A percentile compares a stretch with the other conserved stretches of the same genome.
phyloP scores from a whole-genome alignment of 352 stramenopile species.

The Globisporangium alternatum region DNA sequence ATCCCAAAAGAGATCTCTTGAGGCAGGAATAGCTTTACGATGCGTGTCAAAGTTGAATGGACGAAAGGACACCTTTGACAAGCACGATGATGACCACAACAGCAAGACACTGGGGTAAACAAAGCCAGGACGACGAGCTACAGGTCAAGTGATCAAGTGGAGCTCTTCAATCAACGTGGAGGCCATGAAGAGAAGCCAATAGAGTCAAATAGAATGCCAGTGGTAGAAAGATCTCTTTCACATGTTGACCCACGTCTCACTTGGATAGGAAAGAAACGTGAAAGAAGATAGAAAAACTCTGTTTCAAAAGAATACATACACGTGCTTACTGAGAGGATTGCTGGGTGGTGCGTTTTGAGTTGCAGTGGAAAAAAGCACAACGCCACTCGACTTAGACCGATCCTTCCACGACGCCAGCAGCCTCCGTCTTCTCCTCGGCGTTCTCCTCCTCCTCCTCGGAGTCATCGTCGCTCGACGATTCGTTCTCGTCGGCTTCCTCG shows the following conservation, averaged over 20 bases:
- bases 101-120: neutral
- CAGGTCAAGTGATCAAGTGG: neutral
- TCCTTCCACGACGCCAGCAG: constrained; percentile 47
- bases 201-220: neutral
- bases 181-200: neutral
- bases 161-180: neutral
- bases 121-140: neutral
- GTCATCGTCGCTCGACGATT: constrained; percentile 31
- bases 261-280: neutral
- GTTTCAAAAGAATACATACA: constrained; percentile 21
- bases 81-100: neutral
- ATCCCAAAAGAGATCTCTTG: neutral
- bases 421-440: constrained; percentile 27
- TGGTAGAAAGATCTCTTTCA: neutral
- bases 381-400: constrained; percentile 42
- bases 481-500: constrained; percentile 32
- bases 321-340: neutral
- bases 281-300: neutral
- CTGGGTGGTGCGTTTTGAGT: neutral
- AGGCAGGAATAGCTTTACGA: neutral
- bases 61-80: neutral
- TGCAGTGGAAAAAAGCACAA: neutral
- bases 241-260: neutral
- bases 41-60: neutral
- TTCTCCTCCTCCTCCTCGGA: constrained; percentile 34